phyloP scores from a whole-genome alignment of 2,329 filamentous ascomycete species.

The Endothia cerciana region DNA sequence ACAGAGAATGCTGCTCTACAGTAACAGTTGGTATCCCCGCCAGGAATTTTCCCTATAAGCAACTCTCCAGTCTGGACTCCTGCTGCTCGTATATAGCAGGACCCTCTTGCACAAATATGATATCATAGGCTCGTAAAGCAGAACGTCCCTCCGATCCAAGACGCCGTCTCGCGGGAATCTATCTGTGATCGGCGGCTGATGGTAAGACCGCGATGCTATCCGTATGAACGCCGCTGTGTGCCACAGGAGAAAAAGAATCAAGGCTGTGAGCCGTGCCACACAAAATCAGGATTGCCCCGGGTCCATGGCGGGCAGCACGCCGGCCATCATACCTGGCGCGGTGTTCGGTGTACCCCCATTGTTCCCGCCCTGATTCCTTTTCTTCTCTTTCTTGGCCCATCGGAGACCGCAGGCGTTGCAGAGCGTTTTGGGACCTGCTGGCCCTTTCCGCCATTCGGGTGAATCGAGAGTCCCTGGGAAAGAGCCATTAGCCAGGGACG shows the following conservation, averaged over 20 bases:
- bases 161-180: slow-evolving; percentile 27
- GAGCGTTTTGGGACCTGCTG: slow-evolving; percentile 88
- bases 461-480: slow-evolving; percentile 76
- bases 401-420: slow-evolving; percentile 90
- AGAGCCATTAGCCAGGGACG: background rate
- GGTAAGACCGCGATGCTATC: background rate
- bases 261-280: background rate
- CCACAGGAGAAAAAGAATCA: background rate
- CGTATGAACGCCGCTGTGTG: slow-evolving; percentile 2
- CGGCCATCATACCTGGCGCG: slow-evolving; percentile 15
- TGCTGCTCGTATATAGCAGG: background rate
- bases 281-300: slow-evolving; percentile 19
- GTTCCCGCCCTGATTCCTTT: slow-evolving; percentile 44
- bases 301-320: slow-evolving; percentile 19
- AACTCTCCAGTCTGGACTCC: background rate
- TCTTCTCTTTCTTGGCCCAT: slow-evolving; percentile 84
- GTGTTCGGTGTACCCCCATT: slow-evolving; percentile 20
- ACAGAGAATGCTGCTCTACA: background rate
- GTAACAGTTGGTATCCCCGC: background rate
- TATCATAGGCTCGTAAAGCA: background rate
- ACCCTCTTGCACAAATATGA: background rate
- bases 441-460: slow-evolving; percentile 94
- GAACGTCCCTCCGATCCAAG: background rate
- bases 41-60: background rate
- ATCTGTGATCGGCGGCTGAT: slow-evolving; percentile 19